phyloP scores from a whole-genome alignment of 495 filamentous ascomycete genomes.

The Talaromyces stipitatus region DNA sequence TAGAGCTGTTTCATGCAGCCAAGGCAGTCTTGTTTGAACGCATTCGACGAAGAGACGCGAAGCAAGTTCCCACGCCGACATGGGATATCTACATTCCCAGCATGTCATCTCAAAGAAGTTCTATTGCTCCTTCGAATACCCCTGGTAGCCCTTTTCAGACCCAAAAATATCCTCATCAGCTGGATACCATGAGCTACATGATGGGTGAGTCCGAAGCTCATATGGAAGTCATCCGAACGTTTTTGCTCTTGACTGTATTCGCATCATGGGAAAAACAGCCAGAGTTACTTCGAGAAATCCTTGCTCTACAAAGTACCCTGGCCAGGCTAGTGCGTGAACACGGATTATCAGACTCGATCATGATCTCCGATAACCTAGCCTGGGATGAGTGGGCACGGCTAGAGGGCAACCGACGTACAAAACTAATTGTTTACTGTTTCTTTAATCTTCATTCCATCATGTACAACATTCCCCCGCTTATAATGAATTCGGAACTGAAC shows the following conservation, averaged over 20 bases:
- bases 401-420: conserved; percentile 44
- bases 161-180: conserved; percentile 23
- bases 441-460: conserved; percentile 49
- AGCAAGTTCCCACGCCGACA: conserved; percentile 33
- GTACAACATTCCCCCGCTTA: conserved; percentile 47
- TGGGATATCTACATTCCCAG: conserved; percentile 37
- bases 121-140: conserved; percentile 31
- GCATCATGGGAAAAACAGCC: conserved; percentile 48
- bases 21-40: conserved; percentile 41
- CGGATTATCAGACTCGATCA: conserved; percentile 31
- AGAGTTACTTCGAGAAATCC: conserved; percentile 40
- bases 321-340: conserved; percentile 42
- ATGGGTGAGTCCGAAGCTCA: conserved; percentile 41
- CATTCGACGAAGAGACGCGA: conserved; percentile 37
- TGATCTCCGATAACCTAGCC: conserved; percentile 25
- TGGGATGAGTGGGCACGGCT: conserved; percentile 45
- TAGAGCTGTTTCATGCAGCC: conserved; percentile 62
- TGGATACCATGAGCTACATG: conserved; percentile 29
- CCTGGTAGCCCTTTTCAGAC: conserved; percentile 33
- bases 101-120: conserved; percentile 30
- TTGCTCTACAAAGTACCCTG: conserved; percentile 42
- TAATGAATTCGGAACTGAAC: conserved; percentile 41
- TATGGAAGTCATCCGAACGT: conserved; percentile 43
- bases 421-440: conserved; percentile 46
- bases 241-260: conserved; percentile 41